Evolutionary conservation across 2,329 filamentous ascomycete genomes (phyloP).

Genomic region (Aspergillus piperis): DNA sequence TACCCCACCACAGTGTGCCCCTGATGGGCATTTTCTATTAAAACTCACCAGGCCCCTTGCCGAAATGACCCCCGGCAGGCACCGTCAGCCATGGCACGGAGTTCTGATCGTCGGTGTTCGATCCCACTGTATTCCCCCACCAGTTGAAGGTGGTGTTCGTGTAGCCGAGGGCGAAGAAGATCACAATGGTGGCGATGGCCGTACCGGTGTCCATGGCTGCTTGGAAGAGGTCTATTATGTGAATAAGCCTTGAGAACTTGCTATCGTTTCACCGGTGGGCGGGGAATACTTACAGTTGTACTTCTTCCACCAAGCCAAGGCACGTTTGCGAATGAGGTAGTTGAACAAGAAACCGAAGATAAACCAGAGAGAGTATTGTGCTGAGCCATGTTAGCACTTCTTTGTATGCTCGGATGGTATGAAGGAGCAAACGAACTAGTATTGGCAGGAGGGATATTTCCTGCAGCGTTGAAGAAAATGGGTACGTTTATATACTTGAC

Average conservation of each 20-base stretch:
- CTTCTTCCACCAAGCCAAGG: constrained; percentile 37
- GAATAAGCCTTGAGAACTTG: background rate
- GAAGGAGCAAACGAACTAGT: constrained; percentile 30
- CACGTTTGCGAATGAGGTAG: constrained; percentile 31
- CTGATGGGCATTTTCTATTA: constrained; percentile 3
- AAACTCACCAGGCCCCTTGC: constrained; percentile 35
- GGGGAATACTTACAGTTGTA: constrained; percentile 30
- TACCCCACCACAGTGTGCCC: background rate
- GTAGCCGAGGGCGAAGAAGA: constrained; percentile 38
- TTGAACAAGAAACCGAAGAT: constrained; percentile 37
- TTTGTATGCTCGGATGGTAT: too few relatives aligned
- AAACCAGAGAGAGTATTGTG: constrained; percentile 37
- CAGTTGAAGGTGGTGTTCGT: constrained; percentile 32
- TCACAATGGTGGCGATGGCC: constrained; percentile 33
- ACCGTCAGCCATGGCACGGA: constrained; percentile 37
- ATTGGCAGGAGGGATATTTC: constrained; percentile 37
- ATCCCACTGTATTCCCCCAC: constrained; percentile 41
- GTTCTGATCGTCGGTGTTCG: constrained; percentile 37
- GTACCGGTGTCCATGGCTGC: constrained; percentile 40
- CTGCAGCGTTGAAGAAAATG: constrained; percentile 37
- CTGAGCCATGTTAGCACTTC: background rate
- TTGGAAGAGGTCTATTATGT: constrained; percentile 21
- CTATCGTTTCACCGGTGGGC: too few relatives aligned
- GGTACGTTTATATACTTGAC: constrained; percentile 37
- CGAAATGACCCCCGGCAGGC: constrained; percentile 31